These are phyloP conservation scores for Argentina anserina DNA, from an alignment of 306 rosid genomes.

Conservation along the genomic window DNA sequence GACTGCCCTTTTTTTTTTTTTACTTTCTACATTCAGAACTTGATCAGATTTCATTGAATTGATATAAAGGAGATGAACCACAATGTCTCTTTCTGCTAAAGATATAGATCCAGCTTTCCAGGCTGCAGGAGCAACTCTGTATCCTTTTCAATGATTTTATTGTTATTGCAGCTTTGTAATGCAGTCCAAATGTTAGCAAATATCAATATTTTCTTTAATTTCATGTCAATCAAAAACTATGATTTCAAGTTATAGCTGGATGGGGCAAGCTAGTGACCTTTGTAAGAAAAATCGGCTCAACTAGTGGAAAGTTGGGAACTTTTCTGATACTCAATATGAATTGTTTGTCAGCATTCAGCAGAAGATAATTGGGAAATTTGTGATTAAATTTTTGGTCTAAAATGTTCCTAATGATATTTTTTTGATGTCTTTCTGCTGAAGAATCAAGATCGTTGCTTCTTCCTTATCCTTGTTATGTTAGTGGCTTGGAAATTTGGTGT, in stretches of 20 bases:
- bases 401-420: too few species aligned
- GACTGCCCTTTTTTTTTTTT: neutral
- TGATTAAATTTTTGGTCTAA: neutral
- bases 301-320: neutral
- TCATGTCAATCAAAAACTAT: neutral
- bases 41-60: neutral
- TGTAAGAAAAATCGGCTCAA: neutral
- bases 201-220: neutral
- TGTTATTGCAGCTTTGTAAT: slow-evolving; percentile 8
- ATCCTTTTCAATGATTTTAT: slow-evolving; percentile 50
- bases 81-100: slow-evolving; percentile 64
- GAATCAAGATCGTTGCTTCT: slow-evolving; percentile 31
- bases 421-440: too few species aligned
- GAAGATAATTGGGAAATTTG: too few species aligned
- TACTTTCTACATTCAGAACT: neutral
- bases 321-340: neutral
- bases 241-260: neutral
- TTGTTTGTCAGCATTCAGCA: neutral
- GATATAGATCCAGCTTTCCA: slow-evolving; percentile 72
- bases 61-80: slow-evolving; percentile 25
- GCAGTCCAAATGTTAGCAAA: neutral
- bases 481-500: slow-evolving; percentile 96
- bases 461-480: slow-evolving; percentile 46
- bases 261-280: neutral
- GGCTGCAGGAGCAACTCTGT: slow-evolving; percentile 75